phyloP scores from a whole-genome alignment of 495 filamentous ascomycete species.

The Penicillium coffeae region DNA sequence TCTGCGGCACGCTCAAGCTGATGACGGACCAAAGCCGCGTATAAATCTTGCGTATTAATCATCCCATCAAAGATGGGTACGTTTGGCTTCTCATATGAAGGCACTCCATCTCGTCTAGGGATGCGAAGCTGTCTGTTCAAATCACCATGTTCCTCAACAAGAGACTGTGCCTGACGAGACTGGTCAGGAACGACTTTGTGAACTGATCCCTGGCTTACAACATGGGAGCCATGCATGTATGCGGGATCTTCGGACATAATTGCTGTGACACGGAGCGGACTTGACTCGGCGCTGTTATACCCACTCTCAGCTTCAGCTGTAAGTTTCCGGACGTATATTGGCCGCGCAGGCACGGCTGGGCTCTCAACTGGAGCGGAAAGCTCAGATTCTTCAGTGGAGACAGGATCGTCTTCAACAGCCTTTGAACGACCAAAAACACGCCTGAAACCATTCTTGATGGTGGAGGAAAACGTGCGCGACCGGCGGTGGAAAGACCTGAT shows the following conservation, averaged over 20 bases:
- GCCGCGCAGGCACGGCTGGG: background rate
- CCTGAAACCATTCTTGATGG: conserved; percentile 59
- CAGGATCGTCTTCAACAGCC: conserved; percentile 19
- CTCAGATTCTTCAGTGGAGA: background rate
- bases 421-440: conserved; percentile 53
- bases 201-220: conserved; percentile 65
- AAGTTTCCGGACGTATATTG: background rate
- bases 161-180: conserved; percentile 57
- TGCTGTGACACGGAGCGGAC: conserved; percentile 6
- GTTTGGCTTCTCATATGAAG: conserved; percentile 7
- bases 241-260: conserved; percentile 41
- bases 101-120: background rate
- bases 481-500: conserved; percentile 41
- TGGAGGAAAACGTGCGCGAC: conserved; percentile 57
- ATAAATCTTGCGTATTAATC: conserved; percentile 63
- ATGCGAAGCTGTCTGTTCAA: conserved; percentile 31
- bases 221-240: conserved; percentile 54
- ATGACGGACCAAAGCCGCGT: conserved; percentile 70
- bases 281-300: background rate
- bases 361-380: background rate
- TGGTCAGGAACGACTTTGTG: background rate
- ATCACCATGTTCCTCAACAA: conserved; percentile 61
- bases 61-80: conserved; percentile 20
- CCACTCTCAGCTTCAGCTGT: background rate
- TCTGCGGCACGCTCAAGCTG: conserved; percentile 43